These are phyloP conservation scores for Solanum hybrid DNA, from an alignment of 305 asterid genomes.

Conservation along the genomic window DNA sequence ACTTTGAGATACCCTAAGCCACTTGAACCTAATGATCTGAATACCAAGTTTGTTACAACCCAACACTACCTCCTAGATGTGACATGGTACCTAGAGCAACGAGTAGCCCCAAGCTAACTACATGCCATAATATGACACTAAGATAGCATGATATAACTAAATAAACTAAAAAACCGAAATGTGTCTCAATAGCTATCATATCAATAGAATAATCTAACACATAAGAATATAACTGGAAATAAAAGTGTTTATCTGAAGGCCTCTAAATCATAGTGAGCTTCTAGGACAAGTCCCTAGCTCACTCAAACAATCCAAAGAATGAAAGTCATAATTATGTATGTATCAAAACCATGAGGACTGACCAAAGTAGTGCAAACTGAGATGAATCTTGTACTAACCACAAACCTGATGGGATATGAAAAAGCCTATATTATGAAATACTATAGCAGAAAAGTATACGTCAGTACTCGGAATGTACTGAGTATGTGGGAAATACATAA, in stretches of 20 bases:
- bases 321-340: not conserved
- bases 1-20: not conserved
- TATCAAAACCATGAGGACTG: not conserved
- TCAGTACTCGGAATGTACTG: not conserved
- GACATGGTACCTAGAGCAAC: not conserved
- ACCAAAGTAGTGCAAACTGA: not conserved
- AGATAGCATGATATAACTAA: not conserved
- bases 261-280: not conserved
- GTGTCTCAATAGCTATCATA: not conserved
- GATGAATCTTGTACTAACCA: not conserved
- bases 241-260: not conserved
- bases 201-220: not conserved
- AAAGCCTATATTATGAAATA: not conserved
- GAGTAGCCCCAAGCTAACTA: not conserved
- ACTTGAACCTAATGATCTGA: not conserved
- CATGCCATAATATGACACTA: not conserved
- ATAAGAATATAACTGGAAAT: not conserved
- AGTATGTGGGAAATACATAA: not conserved
- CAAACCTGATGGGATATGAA: not conserved
- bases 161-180: not conserved
- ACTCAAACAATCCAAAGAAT: not conserved
- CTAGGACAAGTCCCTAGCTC: not conserved
- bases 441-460: not conserved
- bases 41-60: not conserved
- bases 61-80: not conserved